Conservation (phyloP, 352 stramenopile species). For the Thraustochytrium striatum region DNA sequence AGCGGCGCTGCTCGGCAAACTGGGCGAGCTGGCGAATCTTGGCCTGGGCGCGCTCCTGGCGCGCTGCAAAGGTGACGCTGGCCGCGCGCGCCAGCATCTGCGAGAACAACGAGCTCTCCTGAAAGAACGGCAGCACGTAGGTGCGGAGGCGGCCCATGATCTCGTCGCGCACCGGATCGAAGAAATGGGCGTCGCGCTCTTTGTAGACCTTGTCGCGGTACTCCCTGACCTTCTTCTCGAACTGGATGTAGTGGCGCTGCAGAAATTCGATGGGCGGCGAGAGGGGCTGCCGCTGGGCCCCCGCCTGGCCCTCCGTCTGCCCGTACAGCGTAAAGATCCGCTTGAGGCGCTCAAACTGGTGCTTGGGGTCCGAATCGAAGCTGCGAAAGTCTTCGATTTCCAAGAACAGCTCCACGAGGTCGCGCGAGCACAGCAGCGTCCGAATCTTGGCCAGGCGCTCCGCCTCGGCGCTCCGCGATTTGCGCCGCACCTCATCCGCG, state of each 20-base stretch:
- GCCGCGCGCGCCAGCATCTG: not conserved
- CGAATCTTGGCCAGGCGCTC: not conserved
- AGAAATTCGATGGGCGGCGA: constrained; percentile 13
- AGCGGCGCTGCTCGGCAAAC: constrained; percentile 29
- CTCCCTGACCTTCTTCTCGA: constrained; percentile 29
- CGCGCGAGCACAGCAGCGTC: constrained; percentile 1
- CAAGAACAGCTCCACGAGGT: constrained; percentile 39
- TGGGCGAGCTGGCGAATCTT: constrained; percentile 35
- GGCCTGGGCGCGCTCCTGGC: not conserved
- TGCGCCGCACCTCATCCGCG: too few species aligned
- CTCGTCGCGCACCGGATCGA: constrained; percentile 21
- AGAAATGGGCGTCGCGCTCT: constrained; percentile 4
- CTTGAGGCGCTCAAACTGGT: constrained; percentile 30
- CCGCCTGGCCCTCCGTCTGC: not conserved
- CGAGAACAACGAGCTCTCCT: not conserved
- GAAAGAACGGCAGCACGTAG: constrained; percentile 20
- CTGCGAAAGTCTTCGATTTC: constrained; percentile 36
- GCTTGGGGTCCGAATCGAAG: not conserved
- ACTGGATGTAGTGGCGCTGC: not conserved
- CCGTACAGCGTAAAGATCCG: constrained; percentile 15
- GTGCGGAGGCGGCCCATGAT: not conserved
- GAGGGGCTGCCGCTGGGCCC: not conserved
- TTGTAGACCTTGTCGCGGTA: constrained; percentile 34
- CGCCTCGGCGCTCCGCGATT: not conserved
- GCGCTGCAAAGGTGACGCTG: not conserved